A percentile compares a stretch with the other conserved stretches of the same genome.
These are phyloP conservation scores for Debaryomycetaceae sp. DNA, from an alignment of 1,139 yeast species.

Conservation along the genomic window DNA sequence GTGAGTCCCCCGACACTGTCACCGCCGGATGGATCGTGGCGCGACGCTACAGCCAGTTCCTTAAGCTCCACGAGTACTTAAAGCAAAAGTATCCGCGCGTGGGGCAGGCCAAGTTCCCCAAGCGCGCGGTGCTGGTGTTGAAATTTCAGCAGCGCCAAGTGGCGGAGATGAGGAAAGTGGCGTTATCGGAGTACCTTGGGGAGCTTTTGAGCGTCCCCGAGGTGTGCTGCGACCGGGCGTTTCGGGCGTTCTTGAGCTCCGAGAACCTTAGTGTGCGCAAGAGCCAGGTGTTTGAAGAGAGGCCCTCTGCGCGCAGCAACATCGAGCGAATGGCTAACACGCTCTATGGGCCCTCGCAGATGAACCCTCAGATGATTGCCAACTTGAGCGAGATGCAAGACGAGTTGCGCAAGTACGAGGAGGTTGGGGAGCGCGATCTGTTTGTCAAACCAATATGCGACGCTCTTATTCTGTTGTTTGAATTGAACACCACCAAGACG, in stretches of 20 bases:
- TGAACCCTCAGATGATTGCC: constrained; percentile 15
- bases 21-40: constrained; percentile 89
- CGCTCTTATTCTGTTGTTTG: constrained; percentile 64
- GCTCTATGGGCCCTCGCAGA: constrained; percentile 12
- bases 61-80: constrained; percentile 63
- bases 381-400: constrained; percentile 39
- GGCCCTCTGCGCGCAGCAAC: constrained; percentile 11
- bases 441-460: constrained; percentile 85
- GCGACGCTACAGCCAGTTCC: constrained; percentile 81
- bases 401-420: constrained; percentile 39
- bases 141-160: constrained; percentile 60
- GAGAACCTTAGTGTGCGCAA: constrained; percentile 51
- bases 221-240: constrained; percentile 69
- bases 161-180: constrained; percentile 59
- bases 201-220: constrained; percentile 55
- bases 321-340: constrained; percentile 40
- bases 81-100: constrained; percentile 51
- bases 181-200: constrained; percentile 60
- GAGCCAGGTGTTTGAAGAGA: constrained; percentile 28
- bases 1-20: constrained; percentile 39
- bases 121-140: constrained; percentile 56
- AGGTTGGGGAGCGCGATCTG: constrained; percentile 16
- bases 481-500: constrained; percentile 57
- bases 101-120: constrained; percentile 53
- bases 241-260: constrained; percentile 73